Percentiles rank a stretch among this genome's conserved stretches.
Evolutionary conservation across 1,139 yeast genomes (phyloP).

Genomic region (Lodderomyces beijingensis): DNA sequence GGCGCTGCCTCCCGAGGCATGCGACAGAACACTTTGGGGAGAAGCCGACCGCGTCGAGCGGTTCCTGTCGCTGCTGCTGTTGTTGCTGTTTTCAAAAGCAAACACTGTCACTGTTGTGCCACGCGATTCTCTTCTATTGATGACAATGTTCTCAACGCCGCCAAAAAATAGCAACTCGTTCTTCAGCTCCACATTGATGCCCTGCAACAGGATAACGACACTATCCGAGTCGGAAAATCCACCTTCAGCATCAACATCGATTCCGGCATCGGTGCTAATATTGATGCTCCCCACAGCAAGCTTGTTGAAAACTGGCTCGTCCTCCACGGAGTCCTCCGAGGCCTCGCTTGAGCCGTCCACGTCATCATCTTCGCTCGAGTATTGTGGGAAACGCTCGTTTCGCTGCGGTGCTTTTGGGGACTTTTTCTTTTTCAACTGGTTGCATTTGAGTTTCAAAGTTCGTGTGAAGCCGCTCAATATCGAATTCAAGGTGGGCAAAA

Average conservation of each 20-base stretch:
- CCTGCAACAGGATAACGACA: slow-evolving; percentile 24
- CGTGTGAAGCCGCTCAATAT: slow-evolving; percentile 30
- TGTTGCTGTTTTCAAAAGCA: slow-evolving; percentile 14
- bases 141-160: slow-evolving; percentile 30
- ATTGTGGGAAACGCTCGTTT: slow-evolving; percentile 27
- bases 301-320: slow-evolving; percentile 24
- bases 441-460: slow-evolving; percentile 27
- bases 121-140: background rate
- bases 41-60: slow-evolving; percentile 6
- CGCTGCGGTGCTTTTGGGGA: slow-evolving; percentile 7
- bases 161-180: slow-evolving; percentile 43
- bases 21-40: slow-evolving; percentile 8
- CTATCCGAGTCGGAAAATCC: slow-evolving; percentile 10
- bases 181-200: slow-evolving; percentile 40
- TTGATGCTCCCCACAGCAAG: slow-evolving; percentile 31
- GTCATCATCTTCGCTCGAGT: slow-evolving; percentile 17
- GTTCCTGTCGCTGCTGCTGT: slow-evolving; percentile 2
- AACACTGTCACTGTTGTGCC: slow-evolving; percentile 15
- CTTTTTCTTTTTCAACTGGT: slow-evolving; percentile 22
- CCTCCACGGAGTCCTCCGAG: slow-evolving; percentile 4
- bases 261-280: slow-evolving; percentile 44
- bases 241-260: slow-evolving; percentile 16
- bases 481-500: slow-evolving; percentile 30
- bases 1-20: slow-evolving; percentile 6
- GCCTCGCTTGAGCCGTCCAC: slow-evolving; percentile 6